phyloP scores from a whole-genome alignment of 495 filamentous ascomycete genomes.

The Clohesyomyces aquaticus region DNA sequence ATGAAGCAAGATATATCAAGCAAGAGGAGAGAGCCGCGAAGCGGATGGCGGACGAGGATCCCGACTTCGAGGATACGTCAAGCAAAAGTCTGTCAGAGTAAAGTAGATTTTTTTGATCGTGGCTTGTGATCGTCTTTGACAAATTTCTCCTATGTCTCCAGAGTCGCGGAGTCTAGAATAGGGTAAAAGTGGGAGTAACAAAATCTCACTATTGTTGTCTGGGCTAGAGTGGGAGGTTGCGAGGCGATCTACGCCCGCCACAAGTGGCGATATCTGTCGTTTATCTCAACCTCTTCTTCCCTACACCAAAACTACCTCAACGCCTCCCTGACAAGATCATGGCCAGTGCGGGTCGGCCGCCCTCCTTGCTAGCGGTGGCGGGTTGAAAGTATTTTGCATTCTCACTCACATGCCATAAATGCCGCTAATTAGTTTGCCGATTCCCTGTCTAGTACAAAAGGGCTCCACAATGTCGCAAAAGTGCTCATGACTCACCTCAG shows the following conservation, averaged over 20 bases:
- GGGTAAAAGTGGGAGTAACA: conserved; percentile 1
- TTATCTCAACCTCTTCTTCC: neutral
- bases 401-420: neutral
- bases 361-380: neutral
- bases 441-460: neutral
- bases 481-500: neutral
- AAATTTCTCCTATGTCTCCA: neutral
- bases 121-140: neutral
- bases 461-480: neutral
- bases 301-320: neutral
- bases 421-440: neutral
- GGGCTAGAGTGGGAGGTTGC: neutral
- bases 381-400: neutral
- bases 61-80: conserved; percentile 5
- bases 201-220: neutral
- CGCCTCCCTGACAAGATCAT: neutral
- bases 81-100: conserved; percentile 1
- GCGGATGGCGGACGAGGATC: conserved; percentile 13
- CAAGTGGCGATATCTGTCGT: no score
- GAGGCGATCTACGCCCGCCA: neutral
- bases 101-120: conserved; percentile 1
- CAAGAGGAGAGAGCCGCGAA: conserved; percentile 4
- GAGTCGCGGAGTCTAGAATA: neutral
- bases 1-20: conserved; percentile 19
- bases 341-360: neutral